A percentile compares a stretch with the other conserved stretches of the same genome.
Evolutionary conservation across 305 asterid species (phyloP).

Genomic region (Fraxinus greggii): DNA sequence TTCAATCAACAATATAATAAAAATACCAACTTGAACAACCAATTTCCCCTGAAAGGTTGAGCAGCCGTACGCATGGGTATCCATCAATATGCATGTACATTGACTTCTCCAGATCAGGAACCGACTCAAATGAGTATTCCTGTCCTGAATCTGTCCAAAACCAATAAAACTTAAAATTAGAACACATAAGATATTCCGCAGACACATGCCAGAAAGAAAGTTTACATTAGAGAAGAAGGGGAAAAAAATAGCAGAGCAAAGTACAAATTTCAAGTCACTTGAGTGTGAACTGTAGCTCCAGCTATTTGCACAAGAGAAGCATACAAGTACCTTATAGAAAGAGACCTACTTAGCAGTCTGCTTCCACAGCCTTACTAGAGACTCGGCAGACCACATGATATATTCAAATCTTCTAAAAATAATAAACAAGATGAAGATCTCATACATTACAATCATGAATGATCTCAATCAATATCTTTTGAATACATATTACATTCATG

Average conservation of each 20-base stretch:
- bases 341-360: neutral
- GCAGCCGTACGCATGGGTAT: constrained; percentile 92
- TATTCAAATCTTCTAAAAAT: neutral
- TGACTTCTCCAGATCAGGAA: constrained; percentile 93
- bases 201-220: neutral
- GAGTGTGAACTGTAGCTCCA: neutral
- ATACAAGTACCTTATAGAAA: neutral
- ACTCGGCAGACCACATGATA: neutral
- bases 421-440: constrained; percentile 12
- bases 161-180: constrained; percentile 18
- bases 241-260: neutral
- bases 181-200: constrained; percentile 1
- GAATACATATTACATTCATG: neutral
- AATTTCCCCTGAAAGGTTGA: constrained; percentile 91
- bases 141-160: constrained; percentile 52
- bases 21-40: constrained; percentile 88
- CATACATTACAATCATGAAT: constrained; percentile 10
- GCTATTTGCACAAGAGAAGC: neutral
- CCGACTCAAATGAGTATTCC: constrained; percentile 69
- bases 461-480: neutral
- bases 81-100: constrained; percentile 82
- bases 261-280: neutral
- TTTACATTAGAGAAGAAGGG: neutral
- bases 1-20: constrained; percentile 20
- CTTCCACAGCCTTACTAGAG: neutral